Evolutionary conservation across 441 rosid genomes (phyloP), one percentile per base, ranked within the genome.

Genomic region (Erysimum cheiri): DNA sequence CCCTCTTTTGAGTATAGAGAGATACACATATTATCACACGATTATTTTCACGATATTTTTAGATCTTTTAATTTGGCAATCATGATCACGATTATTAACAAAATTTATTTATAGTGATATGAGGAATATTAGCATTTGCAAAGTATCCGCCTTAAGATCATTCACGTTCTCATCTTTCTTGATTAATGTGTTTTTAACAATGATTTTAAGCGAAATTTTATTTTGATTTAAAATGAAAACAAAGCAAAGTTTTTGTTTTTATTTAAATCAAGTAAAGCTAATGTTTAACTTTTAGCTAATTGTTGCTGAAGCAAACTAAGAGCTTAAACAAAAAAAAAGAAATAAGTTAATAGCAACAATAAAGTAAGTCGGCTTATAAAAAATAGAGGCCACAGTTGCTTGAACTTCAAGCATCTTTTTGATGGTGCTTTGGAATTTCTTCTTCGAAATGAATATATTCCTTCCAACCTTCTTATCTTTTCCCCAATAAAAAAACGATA

Each of bases 371-470:
- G 76, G 72, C 29, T 75, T 41, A 67, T 40, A 57, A 24, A 63
- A 74, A 66, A 81, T 79, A 74, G 81, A 81, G 86, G 85, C 77
- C 78, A 83, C 67, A 82, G 82, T 85, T 87, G 96, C 96, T 90
- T 90, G 85, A 82, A 70, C 77, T 82, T 83, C 86, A 90, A 90
- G 96, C 92, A 85, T 88, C 94, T 85, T 84, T 84, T 47, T 67
- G 22, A 76, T 83, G 48, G 57, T 48, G 69, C 72, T 89, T 70
- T 70, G 62, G 77, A 71, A 85, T 82, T 85, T 86, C 85, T 90
- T 84, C 91, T 77, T 68, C 53, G 39, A 80, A 73, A 80, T 88
- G 95, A 88, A 91, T 84, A 91, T 91, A 87, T 91, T 87, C 97
- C 79, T 73, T 82, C 50, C 69, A 68, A 60, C 75, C 75, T 64